These are phyloP conservation scores for Zygoascus meyerae DNA, from an alignment of 1,139 yeast genomes.

Conservation along the genomic window DNA sequence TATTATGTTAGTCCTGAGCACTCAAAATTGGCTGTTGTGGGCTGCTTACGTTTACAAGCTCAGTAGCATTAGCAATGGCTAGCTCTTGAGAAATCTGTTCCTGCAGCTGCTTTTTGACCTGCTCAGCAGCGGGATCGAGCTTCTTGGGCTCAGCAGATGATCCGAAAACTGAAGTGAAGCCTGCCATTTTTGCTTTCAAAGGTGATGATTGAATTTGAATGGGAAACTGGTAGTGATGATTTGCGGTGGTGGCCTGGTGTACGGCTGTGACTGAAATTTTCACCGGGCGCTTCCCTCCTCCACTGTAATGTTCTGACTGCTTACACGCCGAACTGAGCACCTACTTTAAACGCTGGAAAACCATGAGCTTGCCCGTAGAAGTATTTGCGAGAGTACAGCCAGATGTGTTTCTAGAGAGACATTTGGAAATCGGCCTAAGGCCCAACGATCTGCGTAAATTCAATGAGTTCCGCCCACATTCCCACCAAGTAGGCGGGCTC, in stretches of 20 bases:
- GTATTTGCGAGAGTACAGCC: constrained; percentile 84
- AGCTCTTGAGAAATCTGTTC: constrained; percentile 73
- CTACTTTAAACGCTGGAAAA: too few species aligned
- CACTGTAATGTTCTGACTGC: too few species aligned
- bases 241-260: too few species aligned
- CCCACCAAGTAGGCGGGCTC: constrained; percentile 32
- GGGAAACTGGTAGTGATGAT: too few species aligned
- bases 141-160: constrained; percentile 27
- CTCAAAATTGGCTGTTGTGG: background rate
- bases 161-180: constrained; percentile 39
- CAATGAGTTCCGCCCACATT: constrained; percentile 63
- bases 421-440: constrained; percentile 72
- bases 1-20: constrained; percentile 6
- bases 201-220: background rate
- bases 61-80: constrained; percentile 85
- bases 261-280: too few species aligned
- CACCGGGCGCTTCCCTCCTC: too few species aligned
- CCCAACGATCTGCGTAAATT: constrained; percentile 49
- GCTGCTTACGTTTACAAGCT: constrained; percentile 53
- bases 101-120: constrained; percentile 56
- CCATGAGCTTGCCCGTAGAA: constrained; percentile 66
- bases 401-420: constrained; percentile 73
- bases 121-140: constrained; percentile 26
- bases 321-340: background rate
- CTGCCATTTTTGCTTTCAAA: constrained; percentile 20